phyloP scores from a whole-genome alignment of 129 eudicot species.

The Logfia minima region DNA sequence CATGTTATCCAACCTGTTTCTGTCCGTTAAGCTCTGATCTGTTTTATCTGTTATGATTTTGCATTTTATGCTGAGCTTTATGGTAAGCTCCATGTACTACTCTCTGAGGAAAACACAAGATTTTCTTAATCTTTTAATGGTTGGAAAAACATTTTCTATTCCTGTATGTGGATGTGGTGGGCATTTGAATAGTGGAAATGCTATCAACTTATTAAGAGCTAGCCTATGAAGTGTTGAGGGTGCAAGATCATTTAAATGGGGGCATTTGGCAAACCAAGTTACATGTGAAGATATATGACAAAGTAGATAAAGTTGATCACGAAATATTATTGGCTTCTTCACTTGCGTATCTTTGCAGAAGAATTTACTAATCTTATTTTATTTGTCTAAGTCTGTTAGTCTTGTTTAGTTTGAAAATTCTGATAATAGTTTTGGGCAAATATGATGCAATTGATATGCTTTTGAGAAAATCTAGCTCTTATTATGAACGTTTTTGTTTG shows the following conservation, averaged over 20 bases:
- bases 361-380: too few species aligned
- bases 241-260: not conserved
- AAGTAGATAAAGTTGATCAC: not conserved
- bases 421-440: not conserved
- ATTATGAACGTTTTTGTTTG: not conserved
- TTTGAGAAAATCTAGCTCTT: not conserved
- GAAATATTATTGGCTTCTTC: not conserved
- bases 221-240: not conserved
- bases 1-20: not conserved
- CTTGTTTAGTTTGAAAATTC: not conserved
- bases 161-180: not conserved
- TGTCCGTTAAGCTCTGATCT: not conserved
- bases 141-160: not conserved
- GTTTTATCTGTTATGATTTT: not conserved
- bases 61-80: not conserved
- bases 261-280: not conserved
- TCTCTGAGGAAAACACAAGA: not conserved
- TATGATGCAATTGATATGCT: not conserved
- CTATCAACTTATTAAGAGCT: not conserved
- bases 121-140: not conserved
- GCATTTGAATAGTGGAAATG: not conserved
- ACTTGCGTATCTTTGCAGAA: not conserved
- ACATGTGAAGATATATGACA: not conserved
- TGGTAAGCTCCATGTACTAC: not conserved
- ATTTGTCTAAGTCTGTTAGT: too few species aligned